Evolutionary conservation across 257 asterid genomes (phyloP), one percentile per base, ranked within the genome.

Genomic region (Scutellaria barbata): DNA sequence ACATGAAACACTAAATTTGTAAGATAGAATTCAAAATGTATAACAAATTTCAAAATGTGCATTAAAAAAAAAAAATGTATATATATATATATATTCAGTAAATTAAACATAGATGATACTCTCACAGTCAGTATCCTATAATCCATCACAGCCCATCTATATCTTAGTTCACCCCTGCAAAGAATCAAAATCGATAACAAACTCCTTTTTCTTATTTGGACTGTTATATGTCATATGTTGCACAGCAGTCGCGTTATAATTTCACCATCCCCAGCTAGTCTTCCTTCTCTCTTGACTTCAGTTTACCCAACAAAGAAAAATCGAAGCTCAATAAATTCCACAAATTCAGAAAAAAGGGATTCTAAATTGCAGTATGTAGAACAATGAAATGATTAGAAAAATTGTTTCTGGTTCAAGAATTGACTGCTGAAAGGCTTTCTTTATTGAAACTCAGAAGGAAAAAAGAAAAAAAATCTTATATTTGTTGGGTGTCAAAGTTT

Each of bases 351-450:
- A 41, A n/a, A 22, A 74, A 45, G 54, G 53, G 48, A 33, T 68
- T 30, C 57, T 41, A 11, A 6, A 30, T 48, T 53, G 48, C 72
- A 50, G 20, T 63, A 48, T 63, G 61, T 56, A 13, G 69, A 39
- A 41, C 65, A 17, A 71, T n/a, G 60, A 48, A 54, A 43, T 65
- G 35, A 63, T 75, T 61, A 11, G 45, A 65, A 50, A 50, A 25
- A 71, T 68, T 56, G 79, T 76, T 81, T 78, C 82, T 56, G 85
- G 81, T 74, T 43, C 82, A 41, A 33, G 72, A 85, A 69, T 80
- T 77, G 82, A 85, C 84, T 72, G 67, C 84, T 63, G 80, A 48
- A 69, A 22, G 73, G 83, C 57, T 68, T 18, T 40, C 48, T 14
- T 45, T 40, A 63, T 56, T 53, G 45, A 61, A 54, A 76, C 65